phyloP scores from a whole-genome alignment of 2,329 filamentous ascomycete species.

The Colletotrichum coccodes region DNA sequence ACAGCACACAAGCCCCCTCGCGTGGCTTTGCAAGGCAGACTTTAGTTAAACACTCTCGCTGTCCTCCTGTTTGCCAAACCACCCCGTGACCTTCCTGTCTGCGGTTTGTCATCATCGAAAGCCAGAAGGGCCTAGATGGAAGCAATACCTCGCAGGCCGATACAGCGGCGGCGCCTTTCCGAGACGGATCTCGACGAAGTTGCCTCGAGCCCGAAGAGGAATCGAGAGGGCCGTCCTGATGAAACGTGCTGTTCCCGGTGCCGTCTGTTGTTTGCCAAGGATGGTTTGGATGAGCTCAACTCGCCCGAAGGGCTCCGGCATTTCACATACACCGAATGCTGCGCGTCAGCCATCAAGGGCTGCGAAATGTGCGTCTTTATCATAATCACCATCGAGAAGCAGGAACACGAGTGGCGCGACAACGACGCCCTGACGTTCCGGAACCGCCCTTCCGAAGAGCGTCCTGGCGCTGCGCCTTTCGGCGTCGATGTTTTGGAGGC shows the following conservation, averaged over 20 bases:
- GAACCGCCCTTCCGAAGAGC: not conserved
- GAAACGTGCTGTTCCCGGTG: not conserved
- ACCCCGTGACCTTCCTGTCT: too few relatives aligned
- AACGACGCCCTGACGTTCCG: not conserved
- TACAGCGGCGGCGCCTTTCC: not conserved
- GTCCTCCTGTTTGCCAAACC: rapidly evolving
- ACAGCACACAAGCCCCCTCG: not conserved
- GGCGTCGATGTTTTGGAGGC: slow-evolving; percentile 9
- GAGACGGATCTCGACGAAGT: not conserved
- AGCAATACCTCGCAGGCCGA: not conserved
- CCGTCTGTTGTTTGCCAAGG: slow-evolving; percentile 1
- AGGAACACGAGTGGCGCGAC: not conserved
- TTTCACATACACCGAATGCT: not conserved
- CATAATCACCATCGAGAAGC: not conserved
- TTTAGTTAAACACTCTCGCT: not conserved
- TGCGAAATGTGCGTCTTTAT: slow-evolving; percentile 8
- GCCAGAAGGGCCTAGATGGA: not conserved
- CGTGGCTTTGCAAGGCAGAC: not conserved
- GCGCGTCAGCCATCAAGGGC: not conserved
- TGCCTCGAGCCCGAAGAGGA: not conserved
- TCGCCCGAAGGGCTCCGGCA: slow-evolving; percentile 1
- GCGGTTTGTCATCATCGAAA: not conserved
- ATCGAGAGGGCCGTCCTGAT: not conserved
- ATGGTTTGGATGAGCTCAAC: slow-evolving; percentile 5
- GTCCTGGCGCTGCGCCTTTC: not conserved